Evolutionary conservation across 148 eudicot species (phyloP), one percentile per base, ranked within the genome.

Genomic region (Spergularia bocconei): DNA sequence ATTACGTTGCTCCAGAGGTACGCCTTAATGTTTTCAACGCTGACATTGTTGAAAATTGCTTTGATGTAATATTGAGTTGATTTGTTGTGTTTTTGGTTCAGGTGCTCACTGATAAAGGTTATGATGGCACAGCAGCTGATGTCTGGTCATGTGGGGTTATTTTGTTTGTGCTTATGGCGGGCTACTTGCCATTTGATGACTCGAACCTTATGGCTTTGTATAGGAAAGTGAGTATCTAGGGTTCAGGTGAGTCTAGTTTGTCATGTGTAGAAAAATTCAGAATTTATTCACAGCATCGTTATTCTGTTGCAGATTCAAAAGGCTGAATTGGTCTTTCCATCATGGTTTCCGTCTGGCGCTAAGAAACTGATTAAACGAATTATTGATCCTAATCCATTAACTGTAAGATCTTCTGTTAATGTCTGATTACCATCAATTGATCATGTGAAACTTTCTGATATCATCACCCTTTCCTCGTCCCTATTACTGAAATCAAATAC

Each of bases 1-100:
- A 93, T 65, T 93, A 93, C 63, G 93, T 93, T 69, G 98, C 98
- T 62, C 98, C 98, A 13, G 98, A 93, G 98, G 98, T 93, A 87
- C 16, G 56, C 20, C 25, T 47, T 67, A n/a, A 48, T 76, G 52
- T 62, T 55, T 8, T 58, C 33, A 3, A 7, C 57, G 29, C 54
- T 47, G 21, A 5, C 2, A 23, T 60, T 15, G n/a, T 6, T 52
- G 20, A 63, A 6, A 55, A 15, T 38, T 65, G 33, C 33, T 6
- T 11, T 19, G 38, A 36, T 56, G 50, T 50, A 19, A 67, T 63
- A 51, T 7, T 19, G 52, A 47, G 21, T 67, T 67, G 70, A 74
- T 60, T 77, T 56, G 25, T 63, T 59, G 51, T 50, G 41, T 76
- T 69, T 76, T 69, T 71, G 7, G 54, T 65, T 83, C 84, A 93